Percentiles rank a stretch among this genome's conserved stretches.
These are phyloP conservation scores for Solanum phureja DNA, from an alignment of 257 asterid genomes.

Conservation along the genomic window DNA sequence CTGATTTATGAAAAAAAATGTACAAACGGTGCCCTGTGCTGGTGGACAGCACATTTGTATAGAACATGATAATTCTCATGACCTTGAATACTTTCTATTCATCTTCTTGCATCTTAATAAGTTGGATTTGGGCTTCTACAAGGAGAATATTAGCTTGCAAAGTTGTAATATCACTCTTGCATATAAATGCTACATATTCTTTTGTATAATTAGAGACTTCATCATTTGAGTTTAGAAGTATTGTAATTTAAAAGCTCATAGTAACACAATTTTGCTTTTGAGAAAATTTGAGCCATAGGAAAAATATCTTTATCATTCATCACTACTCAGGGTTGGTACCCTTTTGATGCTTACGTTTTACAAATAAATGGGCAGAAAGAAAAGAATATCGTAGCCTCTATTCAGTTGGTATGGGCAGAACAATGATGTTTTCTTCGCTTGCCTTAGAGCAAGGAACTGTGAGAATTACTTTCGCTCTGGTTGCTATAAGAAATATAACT, in stretches of 20 bases:
- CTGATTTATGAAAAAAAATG: neutral
- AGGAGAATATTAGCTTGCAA: neutral
- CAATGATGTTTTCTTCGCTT: neutral
- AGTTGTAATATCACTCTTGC: neutral
- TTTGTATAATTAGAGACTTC: neutral
- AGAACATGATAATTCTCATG: neutral
- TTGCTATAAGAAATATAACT: neutral
- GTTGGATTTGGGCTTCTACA: neutral
- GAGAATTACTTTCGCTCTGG: neutral
- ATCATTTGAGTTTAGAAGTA: neutral
- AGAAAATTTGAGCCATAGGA: neutral
- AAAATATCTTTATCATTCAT: neutral
- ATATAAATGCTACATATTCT: neutral
- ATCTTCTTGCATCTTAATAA: neutral
- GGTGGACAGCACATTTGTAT: neutral
- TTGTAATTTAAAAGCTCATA: neutral
- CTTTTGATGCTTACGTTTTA: neutral
- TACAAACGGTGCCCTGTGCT: neutral
- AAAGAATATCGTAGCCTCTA: neutral
- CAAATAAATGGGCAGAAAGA: neutral
- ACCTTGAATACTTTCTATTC: neutral
- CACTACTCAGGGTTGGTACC: neutral
- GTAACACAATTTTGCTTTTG: neutral
- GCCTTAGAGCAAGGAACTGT: neutral
- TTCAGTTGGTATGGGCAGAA: neutral